These are phyloP conservation scores for Hanseniaspora gamundiae DNA, from an alignment of 1,139 yeast species.

Conservation along the genomic window DNA sequence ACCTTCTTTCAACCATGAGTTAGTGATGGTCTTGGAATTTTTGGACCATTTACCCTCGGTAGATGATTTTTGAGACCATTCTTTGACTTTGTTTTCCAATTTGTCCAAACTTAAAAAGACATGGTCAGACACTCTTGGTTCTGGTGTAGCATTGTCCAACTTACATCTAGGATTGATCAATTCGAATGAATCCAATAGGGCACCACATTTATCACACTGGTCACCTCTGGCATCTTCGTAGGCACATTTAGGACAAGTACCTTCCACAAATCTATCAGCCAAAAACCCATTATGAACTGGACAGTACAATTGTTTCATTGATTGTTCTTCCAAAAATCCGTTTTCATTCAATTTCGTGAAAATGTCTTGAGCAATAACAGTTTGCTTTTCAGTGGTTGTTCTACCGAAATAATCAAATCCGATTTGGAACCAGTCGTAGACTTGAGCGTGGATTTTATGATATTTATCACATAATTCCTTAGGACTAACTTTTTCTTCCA, in stretches of 20 bases:
- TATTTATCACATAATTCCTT: slow-evolving; percentile 82
- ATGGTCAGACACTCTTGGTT: slow-evolving; percentile 72
- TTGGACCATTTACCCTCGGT: slow-evolving; percentile 80
- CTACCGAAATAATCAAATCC: slow-evolving; percentile 94
- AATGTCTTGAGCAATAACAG: slow-evolving; percentile 91
- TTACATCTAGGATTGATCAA: slow-evolving; percentile 92
- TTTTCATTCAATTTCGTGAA: slow-evolving; percentile 64
- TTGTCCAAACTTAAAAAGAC: slow-evolving; percentile 74
- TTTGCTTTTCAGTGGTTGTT: slow-evolving; percentile 85
- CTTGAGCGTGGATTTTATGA: slow-evolving; percentile 72
- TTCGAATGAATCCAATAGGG: slow-evolving; percentile 80
- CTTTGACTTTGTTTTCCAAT: slow-evolving; percentile 58
- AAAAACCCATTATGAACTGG: slow-evolving; percentile 79
- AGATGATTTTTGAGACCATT: slow-evolving; percentile 62
- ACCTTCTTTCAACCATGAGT: slow-evolving; percentile 90
- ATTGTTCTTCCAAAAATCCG: slow-evolving; percentile 71
- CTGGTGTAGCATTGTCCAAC: slow-evolving; percentile 72
- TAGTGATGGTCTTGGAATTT: slow-evolving; percentile 77
- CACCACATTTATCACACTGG: slow-evolving; percentile 96
- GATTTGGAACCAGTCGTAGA: slow-evolving; percentile 93
- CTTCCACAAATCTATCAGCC: slow-evolving; percentile 96
- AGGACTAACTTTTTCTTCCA: slow-evolving; percentile 87
- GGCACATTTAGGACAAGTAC: slow-evolving; percentile 89
- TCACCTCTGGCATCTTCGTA: slow-evolving; percentile 98
- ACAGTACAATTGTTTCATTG: slow-evolving; percentile 85